These are phyloP conservation scores for Capronia epimyces DNA, from an alignment of 2,329 filamentous ascomycete species.

Conservation along the genomic window DNA sequence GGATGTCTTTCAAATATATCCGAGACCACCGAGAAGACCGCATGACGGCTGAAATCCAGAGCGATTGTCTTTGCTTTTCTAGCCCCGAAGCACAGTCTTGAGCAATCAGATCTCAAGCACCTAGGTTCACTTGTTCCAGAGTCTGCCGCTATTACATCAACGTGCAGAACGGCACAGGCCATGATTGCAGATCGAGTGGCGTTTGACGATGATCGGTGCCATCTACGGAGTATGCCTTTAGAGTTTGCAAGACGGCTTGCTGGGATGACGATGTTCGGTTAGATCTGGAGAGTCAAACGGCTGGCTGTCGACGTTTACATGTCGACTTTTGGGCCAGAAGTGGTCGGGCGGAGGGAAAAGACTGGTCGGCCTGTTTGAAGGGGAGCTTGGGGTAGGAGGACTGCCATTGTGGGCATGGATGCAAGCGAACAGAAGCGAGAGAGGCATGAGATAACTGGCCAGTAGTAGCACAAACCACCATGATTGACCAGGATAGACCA, in stretches of 20 bases:
- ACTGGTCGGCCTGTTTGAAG: neutral
- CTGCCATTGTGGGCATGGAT: neutral
- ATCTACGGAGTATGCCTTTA: neutral
- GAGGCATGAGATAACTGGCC: neutral
- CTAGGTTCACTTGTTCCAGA: too few species aligned
- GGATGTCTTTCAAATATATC: neutral
- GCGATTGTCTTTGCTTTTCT: neutral
- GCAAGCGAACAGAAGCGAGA: neutral
- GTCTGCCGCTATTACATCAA: neutral
- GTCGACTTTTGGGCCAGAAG: neutral
- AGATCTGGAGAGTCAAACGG: neutral
- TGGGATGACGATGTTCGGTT: neutral
- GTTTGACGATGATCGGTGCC: neutral
- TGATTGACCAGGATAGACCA: neutral
- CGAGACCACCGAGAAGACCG: neutral
- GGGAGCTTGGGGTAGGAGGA: too few species aligned
- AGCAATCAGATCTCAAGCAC: too few species aligned
- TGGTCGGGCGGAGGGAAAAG: neutral
- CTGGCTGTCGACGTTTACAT: neutral
- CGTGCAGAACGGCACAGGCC: neutral
- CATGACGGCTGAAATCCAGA: neutral
- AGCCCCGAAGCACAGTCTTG: neutral
- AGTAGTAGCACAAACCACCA: neutral
- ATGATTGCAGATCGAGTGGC: neutral
- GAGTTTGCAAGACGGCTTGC: neutral